Percentiles rank a stretch among this genome's conserved stretches.
Conservation (phyloP, 208 protist species). For the Leptomonas seymouri region DNA sequence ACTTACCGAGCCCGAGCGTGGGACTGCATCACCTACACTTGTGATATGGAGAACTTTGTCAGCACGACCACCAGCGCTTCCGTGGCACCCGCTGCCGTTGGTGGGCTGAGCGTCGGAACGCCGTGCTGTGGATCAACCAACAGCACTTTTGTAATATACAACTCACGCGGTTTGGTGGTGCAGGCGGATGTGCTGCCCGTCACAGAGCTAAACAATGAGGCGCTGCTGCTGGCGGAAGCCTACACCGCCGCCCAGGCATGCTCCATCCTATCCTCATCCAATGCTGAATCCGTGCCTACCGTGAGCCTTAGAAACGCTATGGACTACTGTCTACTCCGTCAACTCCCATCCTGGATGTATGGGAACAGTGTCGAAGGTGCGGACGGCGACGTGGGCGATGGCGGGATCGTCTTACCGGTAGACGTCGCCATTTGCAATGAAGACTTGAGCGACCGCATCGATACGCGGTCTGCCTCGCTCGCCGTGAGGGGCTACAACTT, state of each 20-base stretch:
- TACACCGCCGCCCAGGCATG: conserved; percentile 1
- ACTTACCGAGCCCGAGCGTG: conserved; percentile 7
- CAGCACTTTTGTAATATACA: conserved; percentile 51
- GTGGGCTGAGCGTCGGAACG: conserved; percentile 36
- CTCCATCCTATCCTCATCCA: not conserved
- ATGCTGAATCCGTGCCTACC: not conserved
- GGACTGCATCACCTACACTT: conserved; percentile 40
- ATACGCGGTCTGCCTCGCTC: conserved; percentile 21
- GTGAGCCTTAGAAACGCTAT: conserved; percentile 5
- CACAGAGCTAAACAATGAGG: conserved; percentile 12
- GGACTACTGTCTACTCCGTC: conserved; percentile 38
- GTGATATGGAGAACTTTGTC: conserved; percentile 33
- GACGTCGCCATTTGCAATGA: conserved; percentile 41
- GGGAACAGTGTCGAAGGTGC: not conserved
- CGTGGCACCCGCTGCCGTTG: conserved; percentile 10
- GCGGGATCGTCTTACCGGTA: conserved; percentile 43
- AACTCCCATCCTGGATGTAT: conserved; percentile 23
- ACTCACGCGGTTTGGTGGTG: conserved; percentile 26
- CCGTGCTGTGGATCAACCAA: conserved; percentile 48
- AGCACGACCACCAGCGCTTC: not conserved
- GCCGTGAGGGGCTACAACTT: conserved; percentile 28
- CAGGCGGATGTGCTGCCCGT: conserved; percentile 41
- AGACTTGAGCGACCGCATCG: conserved; percentile 47
- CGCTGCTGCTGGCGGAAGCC: conserved; percentile 7
- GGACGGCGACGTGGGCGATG: conserved; percentile 24